A percentile compares a stretch with the other conserved stretches of the same genome.
These are phyloP conservation scores for Aspergillus coremiiformis DNA, from an alignment of 495 filamentous ascomycete genomes.

Conservation along the genomic window DNA sequence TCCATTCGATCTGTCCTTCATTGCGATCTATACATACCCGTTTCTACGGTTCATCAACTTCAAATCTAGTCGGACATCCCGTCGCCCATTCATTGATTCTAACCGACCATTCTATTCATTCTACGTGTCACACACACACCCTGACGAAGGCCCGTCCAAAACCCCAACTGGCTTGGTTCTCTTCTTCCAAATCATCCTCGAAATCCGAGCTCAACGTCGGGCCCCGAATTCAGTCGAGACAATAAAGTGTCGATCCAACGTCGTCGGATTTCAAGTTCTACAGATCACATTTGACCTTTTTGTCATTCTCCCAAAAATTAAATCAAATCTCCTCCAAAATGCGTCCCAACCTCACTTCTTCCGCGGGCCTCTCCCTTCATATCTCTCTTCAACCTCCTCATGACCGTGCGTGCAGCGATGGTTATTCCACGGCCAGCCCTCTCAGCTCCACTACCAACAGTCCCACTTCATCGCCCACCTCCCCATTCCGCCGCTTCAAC, in stretches of 20 bases:
- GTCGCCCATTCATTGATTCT: not conserved
- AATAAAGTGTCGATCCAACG: not conserved
- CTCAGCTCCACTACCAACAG: constrained; percentile 22
- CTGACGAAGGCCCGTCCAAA: not conserved
- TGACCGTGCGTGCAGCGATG: constrained; percentile 11
- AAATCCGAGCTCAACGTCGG: not conserved
- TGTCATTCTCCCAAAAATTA: not conserved
- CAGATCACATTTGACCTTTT: not conserved
- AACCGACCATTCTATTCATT: not conserved
- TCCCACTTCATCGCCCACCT: constrained; percentile 23
- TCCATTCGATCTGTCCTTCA: not conserved
- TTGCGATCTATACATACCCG: not conserved
- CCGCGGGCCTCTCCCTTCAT: constrained; percentile 23
- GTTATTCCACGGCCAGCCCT: constrained; percentile 13
- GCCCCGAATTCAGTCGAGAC: not conserved
- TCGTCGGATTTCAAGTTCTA: not conserved
- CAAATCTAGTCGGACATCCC: not conserved
- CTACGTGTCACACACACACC: not conserved
- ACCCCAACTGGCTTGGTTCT: not conserved
- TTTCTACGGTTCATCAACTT: not conserved
- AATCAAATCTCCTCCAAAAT: constrained; percentile 1
- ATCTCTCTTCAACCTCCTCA: constrained; percentile 21
- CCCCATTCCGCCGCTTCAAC: constrained; percentile 17
- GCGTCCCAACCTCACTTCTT: constrained; percentile 15
- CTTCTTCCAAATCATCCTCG: not conserved